These are phyloP conservation scores for Erythrophleum ivorense DNA, from an alignment of 331 rosid species.

Conservation along the genomic window DNA sequence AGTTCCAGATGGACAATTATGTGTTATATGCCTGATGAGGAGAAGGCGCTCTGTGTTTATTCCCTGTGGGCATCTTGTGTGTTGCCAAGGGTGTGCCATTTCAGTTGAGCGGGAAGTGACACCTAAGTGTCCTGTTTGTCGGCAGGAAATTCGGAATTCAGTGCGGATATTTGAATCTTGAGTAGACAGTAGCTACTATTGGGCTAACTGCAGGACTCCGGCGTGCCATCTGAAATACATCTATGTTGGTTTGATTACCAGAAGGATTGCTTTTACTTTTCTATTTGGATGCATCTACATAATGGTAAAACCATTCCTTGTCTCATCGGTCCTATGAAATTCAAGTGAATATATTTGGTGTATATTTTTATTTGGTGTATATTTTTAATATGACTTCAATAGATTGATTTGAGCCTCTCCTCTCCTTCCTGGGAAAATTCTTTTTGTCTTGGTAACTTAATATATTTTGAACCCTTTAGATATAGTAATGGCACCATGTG, in stretches of 20 bases:
- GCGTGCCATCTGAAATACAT: not conserved
- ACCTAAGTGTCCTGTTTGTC: slow-evolving; percentile 92
- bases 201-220: slow-evolving; percentile 4
- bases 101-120: slow-evolving; percentile 65
- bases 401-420: slow-evolving; percentile 25
- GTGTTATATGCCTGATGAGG: slow-evolving; percentile 82
- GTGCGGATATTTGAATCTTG: slow-evolving; percentile 76
- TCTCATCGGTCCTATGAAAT: slow-evolving; percentile 5
- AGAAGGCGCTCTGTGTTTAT: slow-evolving; percentile 90
- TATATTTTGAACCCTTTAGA: slow-evolving; percentile 11
- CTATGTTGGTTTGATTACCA: not conserved
- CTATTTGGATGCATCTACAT: not conserved
- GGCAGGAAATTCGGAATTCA: slow-evolving; percentile 74
- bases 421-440: not conserved
- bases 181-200: slow-evolving; percentile 14
- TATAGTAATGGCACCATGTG: not conserved
- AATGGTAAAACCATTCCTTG: not conserved
- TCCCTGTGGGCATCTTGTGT: slow-evolving; percentile 94
- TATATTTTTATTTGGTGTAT: too few species aligned
- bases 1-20: slow-evolving; percentile 78
- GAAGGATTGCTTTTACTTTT: not conserved
- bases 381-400: slow-evolving; percentile 21
- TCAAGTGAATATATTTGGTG: not conserved
- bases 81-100: slow-evolving; percentile 78
- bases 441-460: not conserved